These are phyloP conservation scores for Boechera divaricarpa DNA, from an alignment of 345 rosid species.

Conservation along the genomic window DNA sequence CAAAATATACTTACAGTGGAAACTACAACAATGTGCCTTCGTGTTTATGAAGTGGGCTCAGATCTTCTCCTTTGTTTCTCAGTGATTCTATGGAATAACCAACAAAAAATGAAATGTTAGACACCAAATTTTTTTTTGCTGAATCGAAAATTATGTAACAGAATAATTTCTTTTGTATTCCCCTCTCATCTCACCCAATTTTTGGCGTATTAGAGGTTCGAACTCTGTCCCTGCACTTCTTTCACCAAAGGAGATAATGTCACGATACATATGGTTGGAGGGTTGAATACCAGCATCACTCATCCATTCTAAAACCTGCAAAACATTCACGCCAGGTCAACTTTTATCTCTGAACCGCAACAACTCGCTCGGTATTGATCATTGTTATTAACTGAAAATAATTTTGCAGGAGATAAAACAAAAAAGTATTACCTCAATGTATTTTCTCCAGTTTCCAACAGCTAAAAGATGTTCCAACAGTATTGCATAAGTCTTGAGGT, in stretches of 20 bases:
- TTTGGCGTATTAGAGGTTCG: conserved; percentile 58
- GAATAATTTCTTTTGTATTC: neutral
- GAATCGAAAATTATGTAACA: neutral
- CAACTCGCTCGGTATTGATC: neutral
- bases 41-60: conserved; percentile 13
- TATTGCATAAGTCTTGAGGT: conserved; percentile 62
- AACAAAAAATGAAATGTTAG: neutral
- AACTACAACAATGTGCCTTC: conserved; percentile 23
- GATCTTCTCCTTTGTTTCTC: conserved; percentile 35
- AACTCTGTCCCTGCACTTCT: conserved; percentile 68
- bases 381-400: neutral
- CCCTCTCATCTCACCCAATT: conserved; percentile 66
- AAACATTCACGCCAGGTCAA: conserved; percentile 18
- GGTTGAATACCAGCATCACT: conserved; percentile 70
- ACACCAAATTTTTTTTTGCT: conserved; percentile 1
- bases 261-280: conserved; percentile 67
- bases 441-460: conserved; percentile 91
- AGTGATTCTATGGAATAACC: conserved; percentile 24
- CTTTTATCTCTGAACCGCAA: neutral
- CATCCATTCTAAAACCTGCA: conserved; percentile 92
- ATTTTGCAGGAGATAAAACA: neutral
- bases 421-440: conserved; percentile 68
- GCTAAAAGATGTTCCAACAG: conserved; percentile 79
- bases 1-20: conserved; percentile 3
- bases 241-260: conserved; percentile 67